These are phyloP conservation scores for Trapa bicornis DNA, from an alignment of 345 rosid genomes.

Conservation along the genomic window DNA sequence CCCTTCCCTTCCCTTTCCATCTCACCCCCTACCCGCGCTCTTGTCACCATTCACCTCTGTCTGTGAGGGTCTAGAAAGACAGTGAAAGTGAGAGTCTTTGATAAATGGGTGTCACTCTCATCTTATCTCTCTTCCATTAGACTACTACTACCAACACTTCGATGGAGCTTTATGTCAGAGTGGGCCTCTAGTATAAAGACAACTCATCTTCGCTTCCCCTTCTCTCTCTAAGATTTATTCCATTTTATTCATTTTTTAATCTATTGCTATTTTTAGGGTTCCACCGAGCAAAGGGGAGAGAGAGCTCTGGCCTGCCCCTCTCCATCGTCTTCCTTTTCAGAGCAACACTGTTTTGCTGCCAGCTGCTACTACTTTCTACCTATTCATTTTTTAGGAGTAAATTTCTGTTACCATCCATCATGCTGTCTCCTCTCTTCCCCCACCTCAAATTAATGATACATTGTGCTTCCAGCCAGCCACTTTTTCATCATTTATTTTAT, in stretches of 20 bases:
- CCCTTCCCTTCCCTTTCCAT: background rate
- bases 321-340: background rate
- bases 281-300: background rate
- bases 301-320: background rate
- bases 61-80: background rate
- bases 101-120: background rate
- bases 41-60: background rate
- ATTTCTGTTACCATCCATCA: background rate
- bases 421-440: background rate
- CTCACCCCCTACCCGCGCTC: background rate
- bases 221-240: too few relatives aligned
- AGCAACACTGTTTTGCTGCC: background rate
- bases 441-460: background rate
- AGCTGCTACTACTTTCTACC: background rate
- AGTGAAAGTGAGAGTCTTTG: constrained; percentile 2
- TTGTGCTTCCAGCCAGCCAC: background rate
- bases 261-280: background rate
- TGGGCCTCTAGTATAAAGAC: background rate
- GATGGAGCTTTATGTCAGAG: constrained; percentile 2
- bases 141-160: background rate
- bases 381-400: background rate
- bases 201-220: background rate
- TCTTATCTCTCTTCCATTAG: background rate
- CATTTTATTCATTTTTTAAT: too few relatives aligned
- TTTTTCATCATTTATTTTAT: background rate